Percentiles rank a stretch among this genome's conserved stretches.
phyloP scores from a whole-genome alignment of 169 alveolate species.

The Toxoplasma gondii region DNA sequence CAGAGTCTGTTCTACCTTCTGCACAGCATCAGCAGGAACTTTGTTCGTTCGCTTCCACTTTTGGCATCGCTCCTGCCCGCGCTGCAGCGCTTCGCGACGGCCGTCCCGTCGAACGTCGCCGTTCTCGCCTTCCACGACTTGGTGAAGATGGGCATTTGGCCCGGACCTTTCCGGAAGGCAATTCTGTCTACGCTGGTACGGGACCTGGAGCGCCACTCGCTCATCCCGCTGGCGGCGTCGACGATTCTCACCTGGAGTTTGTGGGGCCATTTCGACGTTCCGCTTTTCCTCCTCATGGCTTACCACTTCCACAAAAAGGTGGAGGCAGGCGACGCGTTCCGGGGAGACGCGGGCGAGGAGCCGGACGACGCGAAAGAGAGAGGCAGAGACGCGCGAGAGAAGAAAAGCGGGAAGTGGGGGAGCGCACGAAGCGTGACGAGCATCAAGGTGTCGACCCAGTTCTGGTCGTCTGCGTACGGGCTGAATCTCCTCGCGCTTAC shows the following conservation, averaged over 20 bases:
- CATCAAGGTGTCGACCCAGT: slow-evolving; percentile 17
- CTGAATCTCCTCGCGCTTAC: background rate
- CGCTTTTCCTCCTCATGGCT: background rate
- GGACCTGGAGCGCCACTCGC: background rate
- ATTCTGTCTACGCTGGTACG: background rate
- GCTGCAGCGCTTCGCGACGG: background rate
- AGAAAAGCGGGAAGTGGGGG: background rate
- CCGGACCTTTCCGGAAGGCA: slow-evolving; percentile 15
- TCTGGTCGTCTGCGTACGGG: slow-evolving; percentile 26
- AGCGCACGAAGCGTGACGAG: background rate
- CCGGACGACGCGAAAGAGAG: background rate
- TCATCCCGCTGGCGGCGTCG: background rate
- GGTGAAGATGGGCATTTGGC: background rate
- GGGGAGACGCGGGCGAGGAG: background rate
- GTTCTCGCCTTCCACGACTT: slow-evolving; percentile 34
- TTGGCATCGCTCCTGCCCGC: slow-evolving; percentile 14
- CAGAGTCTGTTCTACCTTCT: slow-evolving; percentile 11
- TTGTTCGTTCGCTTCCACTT: slow-evolving; percentile 4
- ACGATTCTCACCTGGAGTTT: slow-evolving; percentile 30
- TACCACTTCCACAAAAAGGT: background rate
- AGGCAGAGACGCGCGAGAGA: background rate
- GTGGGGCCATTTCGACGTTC: slow-evolving; percentile 39
- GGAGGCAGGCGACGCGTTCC: background rate
- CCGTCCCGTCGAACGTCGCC: slow-evolving; percentile 13
- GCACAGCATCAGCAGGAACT: slow-evolving; percentile 5